Base-by-base conservation (phyloP, 495 filamentous ascomycete genomes). In the Aspergillus bridgeri region DNA sequence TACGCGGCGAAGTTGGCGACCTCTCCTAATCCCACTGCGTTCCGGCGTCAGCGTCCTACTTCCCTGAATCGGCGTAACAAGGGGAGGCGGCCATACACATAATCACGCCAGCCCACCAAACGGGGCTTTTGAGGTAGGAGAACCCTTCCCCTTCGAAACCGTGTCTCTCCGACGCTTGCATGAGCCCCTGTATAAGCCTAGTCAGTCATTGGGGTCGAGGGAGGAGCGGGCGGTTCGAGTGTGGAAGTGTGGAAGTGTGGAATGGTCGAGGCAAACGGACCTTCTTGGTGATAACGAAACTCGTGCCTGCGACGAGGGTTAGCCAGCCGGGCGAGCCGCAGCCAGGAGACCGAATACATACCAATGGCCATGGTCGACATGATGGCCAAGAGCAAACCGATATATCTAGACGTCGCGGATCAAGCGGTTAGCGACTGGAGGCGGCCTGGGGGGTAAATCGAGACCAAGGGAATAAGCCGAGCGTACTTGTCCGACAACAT, bases 61-160 rank as follows among this genome's bases (percentile, higher is more conserved):
- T 25, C 21, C 38, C n/a, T n/a, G 20, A 20, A 7, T 18, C 20
- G 38, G 27, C 7, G 18, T 13, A 22, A 48, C 49, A 18, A 44
- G 24, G 24, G 47, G 23, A 18, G 38, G 42, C 25, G 9, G 33
- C 17, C 86, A 66, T 86, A 96, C 91, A 82, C 66, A 89, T 95
- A 62, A 86, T 72, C 60, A 96, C 95, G 58, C 94, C 94, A 42
- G 80, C 87, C 94, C 94, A 98, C 94, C 94, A 98, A 69, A 90
- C 81, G 4, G 94, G 92, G 71, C 85, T 97, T 67, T 84, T 89
- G 57, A 98, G 66, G 75, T 98, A 98, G 73, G 89, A 83, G 71
- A 90, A 98, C 42, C 95, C 95, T 65, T 98, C 94, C 56, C 95
- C 94, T 68, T 96, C 92, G 69, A 98, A 98, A 38, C 95, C 94